These are phyloP conservation scores for Allantophomopsis lycopodina DNA, from an alignment of 2,329 filamentous ascomycete species.

Conservation along the genomic window DNA sequence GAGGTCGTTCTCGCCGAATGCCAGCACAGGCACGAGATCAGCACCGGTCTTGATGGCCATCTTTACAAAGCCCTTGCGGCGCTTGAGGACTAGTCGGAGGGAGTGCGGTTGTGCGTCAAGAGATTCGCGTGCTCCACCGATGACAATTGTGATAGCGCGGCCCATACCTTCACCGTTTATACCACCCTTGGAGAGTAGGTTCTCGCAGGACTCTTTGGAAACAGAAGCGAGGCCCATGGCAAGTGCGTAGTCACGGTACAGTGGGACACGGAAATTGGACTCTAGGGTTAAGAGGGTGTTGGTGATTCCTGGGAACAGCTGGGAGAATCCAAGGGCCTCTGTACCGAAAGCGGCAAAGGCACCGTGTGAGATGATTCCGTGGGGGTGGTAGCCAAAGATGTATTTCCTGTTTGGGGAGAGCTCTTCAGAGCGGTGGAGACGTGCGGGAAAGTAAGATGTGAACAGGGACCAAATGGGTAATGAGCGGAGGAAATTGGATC, in stretches of 20 bases:
- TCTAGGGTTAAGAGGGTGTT: conserved; percentile 92
- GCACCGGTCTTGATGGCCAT: conserved; percentile 85
- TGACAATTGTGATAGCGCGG: conserved; percentile 89
- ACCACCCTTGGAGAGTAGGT: conserved; percentile 70
- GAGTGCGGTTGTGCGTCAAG: conserved; percentile 73
- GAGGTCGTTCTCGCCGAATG: conserved; percentile 90
- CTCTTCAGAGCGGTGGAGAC: conserved; percentile 70
- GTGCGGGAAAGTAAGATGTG: conserved; percentile 82
- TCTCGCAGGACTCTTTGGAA: conserved; percentile 82
- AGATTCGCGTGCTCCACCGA: conserved; percentile 85
- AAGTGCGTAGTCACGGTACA: conserved; percentile 91
- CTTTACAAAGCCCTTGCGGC: conserved; percentile 87
- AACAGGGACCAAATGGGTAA: conserved; percentile 77
- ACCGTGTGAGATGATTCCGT: conserved; percentile 96
- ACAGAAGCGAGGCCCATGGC: conserved; percentile 80
- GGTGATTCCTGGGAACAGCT: conserved; percentile 87
- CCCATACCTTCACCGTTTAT: conserved; percentile 70
- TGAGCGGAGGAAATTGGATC: conserved; percentile 61
- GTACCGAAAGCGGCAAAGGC: conserved; percentile 86
- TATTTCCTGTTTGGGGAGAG: conserved; percentile 79
- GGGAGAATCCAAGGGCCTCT: conserved; percentile 73
- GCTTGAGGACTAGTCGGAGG: conserved; percentile 64
- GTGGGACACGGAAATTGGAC: conserved; percentile 83
- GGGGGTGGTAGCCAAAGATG: conserved; percentile 93
- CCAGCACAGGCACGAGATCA: conserved; percentile 81